phyloP scores from a whole-genome alignment of 2,329 filamentous ascomycete species.

The Purpureocillium lavendulum region DNA sequence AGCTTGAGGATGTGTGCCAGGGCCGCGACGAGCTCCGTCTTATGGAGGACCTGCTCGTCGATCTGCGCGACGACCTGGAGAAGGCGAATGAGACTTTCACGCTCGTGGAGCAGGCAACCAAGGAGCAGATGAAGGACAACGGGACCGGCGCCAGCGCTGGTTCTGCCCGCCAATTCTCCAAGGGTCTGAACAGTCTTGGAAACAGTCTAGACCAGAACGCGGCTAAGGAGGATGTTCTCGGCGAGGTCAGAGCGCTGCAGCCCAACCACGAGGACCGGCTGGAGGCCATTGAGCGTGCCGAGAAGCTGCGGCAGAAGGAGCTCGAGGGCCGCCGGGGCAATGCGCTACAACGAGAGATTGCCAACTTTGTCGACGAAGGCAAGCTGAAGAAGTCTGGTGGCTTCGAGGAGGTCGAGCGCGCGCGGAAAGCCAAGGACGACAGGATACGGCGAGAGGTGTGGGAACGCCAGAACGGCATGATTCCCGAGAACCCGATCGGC shows the following conservation, averaged over 20 bases:
- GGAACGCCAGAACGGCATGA: slow-evolving; percentile 54
- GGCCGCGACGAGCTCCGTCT: slow-evolving; percentile 91
- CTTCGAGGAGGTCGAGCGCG: slow-evolving; percentile 84
- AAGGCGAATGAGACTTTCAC: slow-evolving; percentile 91
- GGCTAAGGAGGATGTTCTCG: slow-evolving; percentile 85
- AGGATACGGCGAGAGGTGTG: slow-evolving; percentile 72
- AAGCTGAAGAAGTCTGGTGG: slow-evolving; percentile 95
- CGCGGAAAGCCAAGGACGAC: slow-evolving; percentile 80
- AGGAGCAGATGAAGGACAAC: slow-evolving; percentile 82
- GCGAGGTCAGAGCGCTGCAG: slow-evolving; percentile 85
- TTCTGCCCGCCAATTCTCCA: slow-evolving; percentile 47
- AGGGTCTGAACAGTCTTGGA: slow-evolving; percentile 44
- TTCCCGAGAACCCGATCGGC: slow-evolving; percentile 33
- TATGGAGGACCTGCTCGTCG: slow-evolving; percentile 89
- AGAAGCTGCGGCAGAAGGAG: slow-evolving; percentile 84
- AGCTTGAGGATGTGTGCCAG: slow-evolving; percentile 90
- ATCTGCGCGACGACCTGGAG: slow-evolving; percentile 89
- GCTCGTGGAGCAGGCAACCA: slow-evolving; percentile 95
- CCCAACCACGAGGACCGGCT: slow-evolving; percentile 90
- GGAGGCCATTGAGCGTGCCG: slow-evolving; percentile 94
- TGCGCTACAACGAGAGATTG: slow-evolving; percentile 75
- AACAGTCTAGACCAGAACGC: slow-evolving; percentile 60
- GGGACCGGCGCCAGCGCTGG: slow-evolving; percentile 42
- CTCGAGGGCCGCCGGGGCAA: slow-evolving; percentile 69
- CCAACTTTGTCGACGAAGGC: slow-evolving; percentile 77